Percentiles rank a stretch among this genome's conserved stretches.
These are phyloP conservation scores for Salix dunnii DNA, from an alignment of 345 rosid genomes.

Conservation along the genomic window DNA sequence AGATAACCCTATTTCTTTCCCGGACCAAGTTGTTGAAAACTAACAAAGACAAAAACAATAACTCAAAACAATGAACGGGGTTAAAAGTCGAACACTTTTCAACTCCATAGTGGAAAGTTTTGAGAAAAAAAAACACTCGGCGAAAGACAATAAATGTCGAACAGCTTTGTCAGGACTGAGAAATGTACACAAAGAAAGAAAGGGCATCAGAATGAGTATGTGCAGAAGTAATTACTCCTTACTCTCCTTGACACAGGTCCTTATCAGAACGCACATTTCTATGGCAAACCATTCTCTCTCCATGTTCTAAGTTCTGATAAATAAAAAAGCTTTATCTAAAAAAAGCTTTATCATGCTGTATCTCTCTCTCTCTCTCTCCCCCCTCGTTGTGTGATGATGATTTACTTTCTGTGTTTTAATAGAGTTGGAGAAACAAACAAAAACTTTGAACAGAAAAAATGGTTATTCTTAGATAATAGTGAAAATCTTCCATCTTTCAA, in stretches of 20 bases:
- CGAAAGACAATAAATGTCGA: slow-evolving; percentile 12
- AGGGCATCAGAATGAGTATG: neutral
- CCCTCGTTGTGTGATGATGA: slow-evolving; percentile 13
- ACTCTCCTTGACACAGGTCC: slow-evolving; percentile 28
- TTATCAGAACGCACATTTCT: slow-evolving; percentile 29
- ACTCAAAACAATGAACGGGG: slow-evolving; percentile 24
- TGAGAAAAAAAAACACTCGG: neutral
- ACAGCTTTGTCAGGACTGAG: slow-evolving; percentile 15
- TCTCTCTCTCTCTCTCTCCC: neutral
- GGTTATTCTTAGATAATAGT: slow-evolving; percentile 28
- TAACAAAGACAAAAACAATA: neutral
- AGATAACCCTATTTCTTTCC: neutral
- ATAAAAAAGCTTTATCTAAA: neutral
- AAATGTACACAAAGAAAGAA: slow-evolving; percentile 10
- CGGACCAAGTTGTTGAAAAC: neutral
- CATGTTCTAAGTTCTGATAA: neutral
- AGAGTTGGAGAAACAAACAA: slow-evolving; percentile 14
- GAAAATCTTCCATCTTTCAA: neutral
- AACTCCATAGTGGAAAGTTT: neutral
- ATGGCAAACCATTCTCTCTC: slow-evolving; percentile 9
- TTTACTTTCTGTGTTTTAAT: slow-evolving; percentile 12
- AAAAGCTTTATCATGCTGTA: neutral
- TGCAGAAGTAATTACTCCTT: slow-evolving; percentile 8
- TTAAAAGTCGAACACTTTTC: slow-evolving; percentile 18
- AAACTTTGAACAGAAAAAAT: slow-evolving; percentile 21